phyloP scores from a whole-genome alignment of 306 rosid genomes.

The Sicyos edulis region DNA sequence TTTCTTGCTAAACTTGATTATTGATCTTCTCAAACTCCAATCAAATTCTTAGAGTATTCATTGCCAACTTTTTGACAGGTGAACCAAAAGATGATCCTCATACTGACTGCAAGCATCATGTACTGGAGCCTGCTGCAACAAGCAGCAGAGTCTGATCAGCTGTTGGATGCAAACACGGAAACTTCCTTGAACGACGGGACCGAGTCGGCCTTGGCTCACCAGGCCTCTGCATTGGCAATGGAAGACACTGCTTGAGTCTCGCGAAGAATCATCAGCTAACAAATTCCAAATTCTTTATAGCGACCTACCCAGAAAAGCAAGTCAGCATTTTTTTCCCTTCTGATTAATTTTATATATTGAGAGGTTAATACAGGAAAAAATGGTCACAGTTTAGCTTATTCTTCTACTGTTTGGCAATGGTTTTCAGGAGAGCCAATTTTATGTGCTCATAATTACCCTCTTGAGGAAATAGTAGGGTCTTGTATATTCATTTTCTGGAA shows the following conservation, averaged over 20 bases:
- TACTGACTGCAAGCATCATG: constrained; percentile 89
- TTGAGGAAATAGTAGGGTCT: constrained; percentile 14
- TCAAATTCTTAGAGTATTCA: not conserved
- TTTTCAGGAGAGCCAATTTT: constrained; percentile 6
- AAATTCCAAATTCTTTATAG: constrained; percentile 26
- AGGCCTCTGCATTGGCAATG: constrained; percentile 43
- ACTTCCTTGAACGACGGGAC: constrained; percentile 33
- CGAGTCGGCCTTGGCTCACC: constrained; percentile 29
- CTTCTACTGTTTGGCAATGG: constrained; percentile 7
- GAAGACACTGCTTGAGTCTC: constrained; percentile 30
- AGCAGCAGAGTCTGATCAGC: constrained; percentile 32
- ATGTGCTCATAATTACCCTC: not conserved
- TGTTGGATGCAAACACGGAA: constrained; percentile 28
- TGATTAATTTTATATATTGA: constrained; percentile 12
- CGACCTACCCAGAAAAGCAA: constrained; percentile 22
- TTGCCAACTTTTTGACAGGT: constrained; percentile 41
- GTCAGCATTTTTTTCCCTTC: not conserved
- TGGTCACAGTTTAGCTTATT: not conserved
- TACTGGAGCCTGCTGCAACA: constrained; percentile 87
- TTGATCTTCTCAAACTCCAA: not conserved
- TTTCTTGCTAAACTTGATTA: not conserved
- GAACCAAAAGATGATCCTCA: constrained; percentile 96
- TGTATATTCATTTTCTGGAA: constrained; percentile 15
- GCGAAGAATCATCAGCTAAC: constrained; percentile 5
- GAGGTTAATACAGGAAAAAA: constrained; percentile 14